Conservation (phyloP, 1,284 basidiomycete species). For the Tilletia setariae region DNA sequence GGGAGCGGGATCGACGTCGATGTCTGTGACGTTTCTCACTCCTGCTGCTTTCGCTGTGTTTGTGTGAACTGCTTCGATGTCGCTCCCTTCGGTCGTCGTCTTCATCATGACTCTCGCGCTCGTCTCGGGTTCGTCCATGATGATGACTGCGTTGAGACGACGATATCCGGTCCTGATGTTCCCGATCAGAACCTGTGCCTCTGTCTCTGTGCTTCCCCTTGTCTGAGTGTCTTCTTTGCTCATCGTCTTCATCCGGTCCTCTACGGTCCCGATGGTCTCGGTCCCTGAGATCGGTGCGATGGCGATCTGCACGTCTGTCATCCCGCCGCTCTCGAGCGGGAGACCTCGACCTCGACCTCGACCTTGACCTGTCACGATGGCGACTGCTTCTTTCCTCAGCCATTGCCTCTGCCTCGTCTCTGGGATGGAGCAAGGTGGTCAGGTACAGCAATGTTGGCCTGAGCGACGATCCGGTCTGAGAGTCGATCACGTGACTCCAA, state of each 20-base stretch:
- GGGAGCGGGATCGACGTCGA: background rate
- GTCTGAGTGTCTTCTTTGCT: background rate
- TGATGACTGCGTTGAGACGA: no score
- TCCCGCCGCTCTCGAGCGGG: background rate
- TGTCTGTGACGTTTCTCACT: background rate
- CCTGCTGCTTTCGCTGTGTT: background rate
- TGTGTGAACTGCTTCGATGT: background rate
- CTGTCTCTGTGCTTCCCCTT: background rate
- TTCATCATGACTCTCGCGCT: slow-evolving; percentile 6
- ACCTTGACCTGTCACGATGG: no score
- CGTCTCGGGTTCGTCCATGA: background rate
- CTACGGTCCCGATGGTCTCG: background rate
- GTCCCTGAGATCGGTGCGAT: background rate
- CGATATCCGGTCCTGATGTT: no score
- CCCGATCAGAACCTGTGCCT: no score
- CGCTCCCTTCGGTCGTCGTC: background rate
- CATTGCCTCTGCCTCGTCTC: no score
- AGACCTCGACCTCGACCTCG: slow-evolving; percentile 1
- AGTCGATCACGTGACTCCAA: no score
- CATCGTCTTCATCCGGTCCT: background rate
- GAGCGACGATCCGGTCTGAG: no score
- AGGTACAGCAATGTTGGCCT: no score
- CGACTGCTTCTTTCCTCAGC: slow-evolving; percentile 1
- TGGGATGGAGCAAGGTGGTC: no score
- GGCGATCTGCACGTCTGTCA: no score